Base-by-base conservation (phyloP, 495 filamentous ascomycete species). In the Chaetomium tenue region DNA sequence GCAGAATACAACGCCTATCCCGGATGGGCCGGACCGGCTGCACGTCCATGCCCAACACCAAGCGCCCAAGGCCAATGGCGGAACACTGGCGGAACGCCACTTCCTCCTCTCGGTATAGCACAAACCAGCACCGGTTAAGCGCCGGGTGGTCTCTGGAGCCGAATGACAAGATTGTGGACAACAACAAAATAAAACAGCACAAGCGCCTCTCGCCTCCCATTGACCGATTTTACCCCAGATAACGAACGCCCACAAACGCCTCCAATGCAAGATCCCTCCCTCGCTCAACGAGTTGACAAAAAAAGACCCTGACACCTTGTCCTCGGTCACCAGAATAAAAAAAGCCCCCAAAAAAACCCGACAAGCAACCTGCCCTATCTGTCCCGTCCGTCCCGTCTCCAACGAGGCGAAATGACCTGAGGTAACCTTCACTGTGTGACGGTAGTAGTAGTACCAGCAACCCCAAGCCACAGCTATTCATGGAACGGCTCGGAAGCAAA, bases 81-180 rank as follows among this genome's bases (percentile, higher is more conserved):
- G 46, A 22, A 15, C 15, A 28, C 18, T 12, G 15, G 0, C 8
- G 22, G n/a, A n/a, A n/a, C 11, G n/a, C 26, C 15, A 5, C 26
- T 33, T 60, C 37, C 58, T 60, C 11, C n/a, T 60, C 58, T 37
- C 28, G 58, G 58, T 33, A 60, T 60, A 48, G 58, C 58, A 48
- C 58, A 5, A 39, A 39, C 20, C 44, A 11, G 30, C 46, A n/a
- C 13, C n/a, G 42, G 44, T 15, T 26, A 23, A 7, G 42, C 26
- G 4, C 25, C 46, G 58, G 58, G 44, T 23, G 33, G 28, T 61
- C 22, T 52, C 44, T 4, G 8, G 37, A n/a, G 25, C 58, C 47
- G 47, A 52, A 22, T 56, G 20, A 60, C 40, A 16, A 50, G 26
- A 60, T 11, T 50, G 46, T 3, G n/a, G 46, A 50, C 40, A 60